A percentile compares a stretch with the other conserved stretches of the same genome.
Evolutionary conservation across 2,329 filamentous ascomycete species (phyloP).

Genomic region (Chrysoporthe austroafricana): DNA sequence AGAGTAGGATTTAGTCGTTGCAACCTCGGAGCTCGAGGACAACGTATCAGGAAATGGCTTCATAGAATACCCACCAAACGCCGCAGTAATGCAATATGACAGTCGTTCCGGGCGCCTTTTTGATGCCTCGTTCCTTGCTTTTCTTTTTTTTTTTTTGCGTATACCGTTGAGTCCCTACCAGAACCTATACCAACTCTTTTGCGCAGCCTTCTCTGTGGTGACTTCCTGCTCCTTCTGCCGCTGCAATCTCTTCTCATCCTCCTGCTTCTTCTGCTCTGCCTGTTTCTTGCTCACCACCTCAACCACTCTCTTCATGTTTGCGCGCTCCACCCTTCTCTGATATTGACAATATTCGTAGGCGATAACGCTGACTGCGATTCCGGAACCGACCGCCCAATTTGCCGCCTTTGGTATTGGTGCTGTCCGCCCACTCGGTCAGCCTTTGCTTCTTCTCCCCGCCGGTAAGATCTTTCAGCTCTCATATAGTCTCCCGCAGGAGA

Average conservation of each 20-base stretch:
- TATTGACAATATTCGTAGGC: conserved; percentile 87
- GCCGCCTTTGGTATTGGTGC: conserved; percentile 68
- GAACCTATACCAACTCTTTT: conserved; percentile 58
- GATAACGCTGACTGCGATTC: conserved; percentile 68
- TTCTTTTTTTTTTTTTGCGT: neutral
- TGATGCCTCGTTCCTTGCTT: conserved; percentile 26
- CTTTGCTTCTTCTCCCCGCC: neutral
- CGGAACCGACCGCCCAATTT: conserved; percentile 85
- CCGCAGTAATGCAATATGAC: conserved; percentile 7
- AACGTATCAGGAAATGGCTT: conserved; percentile 11
- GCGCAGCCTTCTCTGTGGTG: conserved; percentile 31
- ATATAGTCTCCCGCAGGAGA: neutral
- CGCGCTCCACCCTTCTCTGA: conserved; percentile 72
- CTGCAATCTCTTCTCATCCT: conserved; percentile 51
- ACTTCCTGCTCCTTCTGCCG: conserved; percentile 40
- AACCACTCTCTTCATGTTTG: conserved; percentile 83
- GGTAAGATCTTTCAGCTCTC: neutral
- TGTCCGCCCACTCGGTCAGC: neutral
- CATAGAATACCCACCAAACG: conserved; percentile 18
- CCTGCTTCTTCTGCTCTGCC: conserved; percentile 55
- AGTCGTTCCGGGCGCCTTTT: neutral
- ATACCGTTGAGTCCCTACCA: conserved; percentile 46
- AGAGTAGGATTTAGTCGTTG: conserved; percentile 1
- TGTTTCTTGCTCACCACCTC: conserved; percentile 80
- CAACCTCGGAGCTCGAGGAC: neutral